These are phyloP conservation scores for Emmonsiellopsis sp. DNA, from an alignment of 2,329 filamentous ascomycete genomes.

Conservation along the genomic window DNA sequence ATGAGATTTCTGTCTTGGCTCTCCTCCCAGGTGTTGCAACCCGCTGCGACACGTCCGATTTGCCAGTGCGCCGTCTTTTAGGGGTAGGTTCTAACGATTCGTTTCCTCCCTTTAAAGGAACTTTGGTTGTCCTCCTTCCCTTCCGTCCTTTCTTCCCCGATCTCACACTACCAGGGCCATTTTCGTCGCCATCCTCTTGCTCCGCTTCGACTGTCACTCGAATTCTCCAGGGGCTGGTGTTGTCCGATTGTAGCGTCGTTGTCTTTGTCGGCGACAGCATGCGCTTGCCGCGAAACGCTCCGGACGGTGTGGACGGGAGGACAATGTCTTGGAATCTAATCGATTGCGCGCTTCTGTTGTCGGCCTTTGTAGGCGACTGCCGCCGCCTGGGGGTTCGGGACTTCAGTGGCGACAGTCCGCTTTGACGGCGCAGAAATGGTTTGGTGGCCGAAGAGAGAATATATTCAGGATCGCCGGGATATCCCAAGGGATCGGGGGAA, in stretches of 20 bases:
- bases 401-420: conserved; percentile 29
- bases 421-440: conserved; percentile 28
- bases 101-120: conserved; percentile 32
- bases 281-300: conserved; percentile 14
- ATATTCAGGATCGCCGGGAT: conserved; percentile 33
- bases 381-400: conserved; percentile 26
- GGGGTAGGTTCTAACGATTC: conserved; percentile 26
- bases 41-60: conserved; percentile 24
- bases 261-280: conserved; percentile 28
- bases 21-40: conserved; percentile 27
- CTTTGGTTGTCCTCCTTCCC: conserved; percentile 27
- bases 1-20: conserved; percentile 14
- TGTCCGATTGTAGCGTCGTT: conserved; percentile 23
- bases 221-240: conserved; percentile 39
- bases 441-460: conserved; percentile 33
- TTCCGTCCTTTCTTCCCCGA: neutral
- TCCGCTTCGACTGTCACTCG: conserved; percentile 39
- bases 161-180: conserved; percentile 11
- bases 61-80: conserved; percentile 32
- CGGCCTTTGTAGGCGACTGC: conserved; percentile 7
- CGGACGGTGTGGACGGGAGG: conserved; percentile 28
- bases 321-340: conserved; percentile 34
- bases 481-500: conserved; percentile 34
- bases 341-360: conserved; percentile 26
- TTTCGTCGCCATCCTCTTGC: conserved; percentile 29